Percentiles rank a stretch among this genome's conserved stretches.
Evolutionary conservation across 495 filamentous ascomycete species (phyloP).

Genomic region (Penicillium dipodomyicola): DNA sequence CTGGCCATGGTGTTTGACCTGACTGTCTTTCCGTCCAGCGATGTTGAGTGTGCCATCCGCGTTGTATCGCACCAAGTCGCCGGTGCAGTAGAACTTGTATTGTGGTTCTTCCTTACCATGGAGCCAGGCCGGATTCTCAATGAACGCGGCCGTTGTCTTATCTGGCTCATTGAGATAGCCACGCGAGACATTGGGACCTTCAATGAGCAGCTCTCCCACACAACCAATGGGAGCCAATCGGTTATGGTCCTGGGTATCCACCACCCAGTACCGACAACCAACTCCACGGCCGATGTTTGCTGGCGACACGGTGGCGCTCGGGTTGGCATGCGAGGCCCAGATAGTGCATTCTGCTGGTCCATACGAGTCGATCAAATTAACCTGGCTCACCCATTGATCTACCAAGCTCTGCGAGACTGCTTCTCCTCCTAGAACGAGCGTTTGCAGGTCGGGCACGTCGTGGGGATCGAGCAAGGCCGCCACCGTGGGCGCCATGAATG

Average conservation of each 20-base stretch:
- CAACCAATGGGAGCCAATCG: slow-evolving; percentile 36
- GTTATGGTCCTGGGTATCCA: slow-evolving; percentile 31
- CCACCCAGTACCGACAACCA: slow-evolving; percentile 35
- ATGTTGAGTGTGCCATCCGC: slow-evolving; percentile 21
- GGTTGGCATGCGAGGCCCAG: too few species aligned
- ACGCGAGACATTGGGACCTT: slow-evolving; percentile 38
- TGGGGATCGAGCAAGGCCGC: slow-evolving; percentile 16
- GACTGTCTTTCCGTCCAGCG: slow-evolving; percentile 31
- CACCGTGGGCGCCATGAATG: slow-evolving; percentile 12
- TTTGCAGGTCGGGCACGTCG: slow-evolving; percentile 15
- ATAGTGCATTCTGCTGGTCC: slow-evolving; percentile 30
- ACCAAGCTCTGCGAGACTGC: slow-evolving; percentile 12
- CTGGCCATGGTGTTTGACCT: slow-evolving; percentile 5
- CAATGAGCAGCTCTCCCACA: slow-evolving; percentile 44
- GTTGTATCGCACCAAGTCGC: slow-evolving; percentile 46
- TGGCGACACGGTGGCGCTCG: neutral
- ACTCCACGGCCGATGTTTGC: neutral
- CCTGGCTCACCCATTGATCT: slow-evolving; percentile 37
- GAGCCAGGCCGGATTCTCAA: slow-evolving; percentile 26
- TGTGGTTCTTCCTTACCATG: neutral
- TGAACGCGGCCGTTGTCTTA: slow-evolving; percentile 24
- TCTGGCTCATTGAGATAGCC: slow-evolving; percentile 42
- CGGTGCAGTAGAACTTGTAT: slow-evolving; percentile 38
- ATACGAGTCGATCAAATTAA: slow-evolving; percentile 20
- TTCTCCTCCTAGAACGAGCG: slow-evolving; percentile 26